Evolutionary conservation across 768 basidiomycete species (phyloP), one percentile per base, ranked within the genome.

Genomic region (Tylopilus felleus): DNA sequence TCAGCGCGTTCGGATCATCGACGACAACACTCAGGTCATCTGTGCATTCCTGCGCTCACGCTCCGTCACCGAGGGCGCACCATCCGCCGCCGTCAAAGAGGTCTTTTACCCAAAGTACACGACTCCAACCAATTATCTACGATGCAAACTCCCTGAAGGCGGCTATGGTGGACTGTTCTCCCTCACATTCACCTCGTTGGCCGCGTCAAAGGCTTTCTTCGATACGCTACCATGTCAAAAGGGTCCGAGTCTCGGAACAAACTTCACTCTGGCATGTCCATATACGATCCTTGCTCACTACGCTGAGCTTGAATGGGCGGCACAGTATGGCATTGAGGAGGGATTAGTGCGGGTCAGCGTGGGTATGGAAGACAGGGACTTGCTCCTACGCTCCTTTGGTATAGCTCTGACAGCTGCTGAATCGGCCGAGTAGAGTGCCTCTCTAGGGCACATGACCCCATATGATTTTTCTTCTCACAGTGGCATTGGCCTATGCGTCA

Each of bases 211-310:
- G 51, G 87, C 86, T 14, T 97, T 97, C 74, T 96, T 88, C 63
- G 92, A 99, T 70, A 74, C 82, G 0, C 75, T 99, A 36, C 77
- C 80, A 8, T 93, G 86, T 69, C 80, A 81, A 60, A 99, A 98
- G 68, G 96, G 96, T 3, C 96, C 96, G 0, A 86, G 85, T 64
- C 78, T 92, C 9, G 96, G 96, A 2, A 98, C 96, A 21, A 97
- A 93, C 77, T 98, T 98, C 69, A 98, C 96, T 2, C 79, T 98
- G 28, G 93, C 93, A 29, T 94, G 86, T 60, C 96, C 95, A 23
- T 98, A 92, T 67, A 90, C 92, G 10, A 84, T 98, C 53, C 77
- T 99, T 23, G 96, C 91, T 35, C 96, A 98, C 70, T 98, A 84
- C 60, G 66, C 73, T 1, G 96, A 99, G 71, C 73, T 96, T 57